These are phyloP conservation scores for Ceratobasidium sp. DNA, from an alignment of 1,284 basidiomycete species.

Conservation along the genomic window DNA sequence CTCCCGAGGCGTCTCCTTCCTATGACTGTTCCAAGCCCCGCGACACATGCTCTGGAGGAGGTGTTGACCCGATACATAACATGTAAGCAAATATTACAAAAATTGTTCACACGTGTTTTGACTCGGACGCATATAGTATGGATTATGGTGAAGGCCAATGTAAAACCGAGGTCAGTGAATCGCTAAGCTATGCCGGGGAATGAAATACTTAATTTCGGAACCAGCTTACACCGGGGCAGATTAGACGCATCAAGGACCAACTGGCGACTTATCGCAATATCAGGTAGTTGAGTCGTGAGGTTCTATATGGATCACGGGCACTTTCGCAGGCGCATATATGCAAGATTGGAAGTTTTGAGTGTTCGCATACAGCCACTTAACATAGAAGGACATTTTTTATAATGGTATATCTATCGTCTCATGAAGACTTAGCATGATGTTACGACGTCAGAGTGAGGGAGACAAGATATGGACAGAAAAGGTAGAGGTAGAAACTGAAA, in stretches of 20 bases:
- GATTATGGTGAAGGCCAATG: conserved; percentile 49
- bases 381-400: too few species aligned
- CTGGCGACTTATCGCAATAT: conserved; percentile 49
- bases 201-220: background rate
- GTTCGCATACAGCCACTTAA: too few species aligned
- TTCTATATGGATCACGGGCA: too few species aligned
- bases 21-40: conserved; percentile 49
- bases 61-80: conserved; percentile 49
- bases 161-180: conserved; percentile 33
- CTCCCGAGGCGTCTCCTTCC: conserved; percentile 36
- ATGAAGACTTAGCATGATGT: too few species aligned
- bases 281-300: too few species aligned
- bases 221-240: conserved; percentile 51
- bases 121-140: conserved; percentile 43
- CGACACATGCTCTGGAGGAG: conserved; percentile 49
- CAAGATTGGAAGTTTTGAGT: too few species aligned
- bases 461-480: too few species aligned
- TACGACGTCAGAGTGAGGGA: too few species aligned
- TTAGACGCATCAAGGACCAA: conserved; percentile 46
- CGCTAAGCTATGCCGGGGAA: background rate
- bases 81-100: conserved; percentile 9
- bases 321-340: too few species aligned
- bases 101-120: background rate
- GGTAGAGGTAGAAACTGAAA: too few species aligned
- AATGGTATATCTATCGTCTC: too few species aligned